Base-by-base conservation (phyloP, 179 eudicot genomes). In the Silene coronaria region DNA sequence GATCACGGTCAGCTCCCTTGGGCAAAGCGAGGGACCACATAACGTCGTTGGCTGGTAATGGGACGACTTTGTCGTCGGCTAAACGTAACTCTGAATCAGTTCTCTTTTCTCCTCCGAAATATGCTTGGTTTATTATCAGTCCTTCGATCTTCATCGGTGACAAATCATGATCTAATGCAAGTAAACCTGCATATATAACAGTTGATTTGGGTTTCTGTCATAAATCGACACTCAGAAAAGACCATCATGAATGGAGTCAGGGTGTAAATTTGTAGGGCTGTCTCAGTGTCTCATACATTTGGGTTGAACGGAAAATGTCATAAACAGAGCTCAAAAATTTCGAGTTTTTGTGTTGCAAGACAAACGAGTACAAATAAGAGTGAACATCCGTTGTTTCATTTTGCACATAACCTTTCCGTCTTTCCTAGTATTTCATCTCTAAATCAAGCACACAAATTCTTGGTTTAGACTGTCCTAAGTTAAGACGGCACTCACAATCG, bases 11-110 rank as follows among this genome's bases (percentile, higher is more conserved):
- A 34, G 88, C 85, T 4, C 79, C 89, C 6, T 75, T 28, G 5
- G 97, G 97, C 80, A 92, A 66, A 5, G 97, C 87, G 19, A 90
- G 86, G 14, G 83, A 78, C 97, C 97, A 92, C 85, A 90, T 38
- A 32, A 92, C 73, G 57, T 92, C 91, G 58, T 71, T 84, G 3
- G 81, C 87, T 0, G 87, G 82, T 71, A 86, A 67, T 0, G 97
- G 91, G 3, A 89, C 32, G 74, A 86, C 62, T 63, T 42, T 77
- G 72, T 90, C 89, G 8, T 85, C 80, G 2, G 48, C 42, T 2
- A 75, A 19, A 17, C 79, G 79, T 2, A 79, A 17, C 57, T 92
- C 96, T 4, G 97, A 89, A 8, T 75, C 84, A 1, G 96, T 83
- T 61, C 93, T 79, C 42, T 82, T 48, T 8, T 76, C 77, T 78